Conservation (phyloP, 345 rosid species). For the Hibiscus tridactylites region DNA sequence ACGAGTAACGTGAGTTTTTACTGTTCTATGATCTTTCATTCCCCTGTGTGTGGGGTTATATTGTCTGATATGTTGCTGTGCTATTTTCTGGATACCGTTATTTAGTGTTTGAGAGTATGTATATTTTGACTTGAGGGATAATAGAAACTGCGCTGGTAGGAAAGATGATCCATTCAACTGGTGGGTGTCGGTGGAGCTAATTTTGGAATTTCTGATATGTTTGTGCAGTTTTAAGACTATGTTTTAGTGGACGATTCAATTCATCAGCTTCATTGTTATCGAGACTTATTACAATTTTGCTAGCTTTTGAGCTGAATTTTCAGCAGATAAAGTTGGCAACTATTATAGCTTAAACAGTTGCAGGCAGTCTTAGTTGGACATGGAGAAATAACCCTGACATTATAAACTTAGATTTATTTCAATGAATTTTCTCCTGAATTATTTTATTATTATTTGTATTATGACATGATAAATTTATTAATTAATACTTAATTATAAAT, state of each 20-base stretch:
- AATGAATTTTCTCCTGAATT: too few species aligned
- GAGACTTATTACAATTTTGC: neutral
- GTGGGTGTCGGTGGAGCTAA: neutral
- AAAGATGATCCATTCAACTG: neutral
- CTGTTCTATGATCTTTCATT: neutral
- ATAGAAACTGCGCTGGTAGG: neutral
- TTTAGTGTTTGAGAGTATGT: neutral
- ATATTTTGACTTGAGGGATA: conserved; percentile 6
- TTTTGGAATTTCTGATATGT: conserved; percentile 5
- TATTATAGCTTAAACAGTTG: too few species aligned
- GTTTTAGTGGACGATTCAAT: neutral
- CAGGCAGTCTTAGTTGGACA: too few species aligned
- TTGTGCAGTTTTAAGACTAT: neutral
- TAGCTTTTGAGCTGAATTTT: too few species aligned
- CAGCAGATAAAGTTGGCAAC: too few species aligned
- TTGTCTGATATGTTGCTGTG: neutral
- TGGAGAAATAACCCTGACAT: too few species aligned
- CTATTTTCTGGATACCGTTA: neutral
- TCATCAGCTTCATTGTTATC: too few species aligned
- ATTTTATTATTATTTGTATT: too few species aligned
- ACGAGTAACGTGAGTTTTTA: conserved; percentile 19
- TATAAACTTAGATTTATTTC: too few species aligned
- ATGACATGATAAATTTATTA: too few species aligned
- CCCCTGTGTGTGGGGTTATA: too few species aligned
- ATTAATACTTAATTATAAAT: too few species aligned